Base-by-base conservation (phyloP, 1,284 basidiomycete genomes). In the Papiliotrema terrestris region DNA sequence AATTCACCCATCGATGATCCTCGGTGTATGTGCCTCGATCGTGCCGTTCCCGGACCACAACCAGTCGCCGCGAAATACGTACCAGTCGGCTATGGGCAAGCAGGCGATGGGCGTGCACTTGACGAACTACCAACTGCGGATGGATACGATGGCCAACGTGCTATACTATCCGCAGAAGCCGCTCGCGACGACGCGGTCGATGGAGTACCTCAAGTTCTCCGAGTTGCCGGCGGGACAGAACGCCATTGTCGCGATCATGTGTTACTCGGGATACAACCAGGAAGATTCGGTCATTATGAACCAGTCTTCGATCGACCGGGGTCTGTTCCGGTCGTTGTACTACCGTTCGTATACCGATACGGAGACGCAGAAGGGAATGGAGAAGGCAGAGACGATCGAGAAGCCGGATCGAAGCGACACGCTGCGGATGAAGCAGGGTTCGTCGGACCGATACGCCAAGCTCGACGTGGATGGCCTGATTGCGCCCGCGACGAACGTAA, bases 241-340 rank as follows among this genome's bases (percentile, higher is more conserved):
- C 72, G 93, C 94, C 45, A 93, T 98, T 61, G 94, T 99, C 46
- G 95, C 96, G 3, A 98, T 99, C 73, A 81, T 98, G 50, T 98
- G 94, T 72, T 98, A 98, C 79, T 97, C 93, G 65, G 95, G 95
- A 35, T 99, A 98, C 80, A 98, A 99, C 78, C 96, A 98, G 78
- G 96, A 98, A 86, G 96, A 98, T 83, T 98, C 96, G 62, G 95
- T 99, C 76, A 98, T 99, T 77, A 97, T 98, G 95, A 98, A 98
- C 77, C 95, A 99, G 78, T 92, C 89, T 62, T 96, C 95, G 20
- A 91, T 98, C 69, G 95, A 98, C 72, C 89, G 96, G 55, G 95
- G 96, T 58, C 82, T 99, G 36, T 98, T 99, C 87, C 86, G 95
- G 29, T 96, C 93, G 80, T 87, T 99, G 71, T 99, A 98, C 78